Conservation (phyloP, 2,329 filamentous ascomycete genomes). For the Aspergillus sojae region DNA sequence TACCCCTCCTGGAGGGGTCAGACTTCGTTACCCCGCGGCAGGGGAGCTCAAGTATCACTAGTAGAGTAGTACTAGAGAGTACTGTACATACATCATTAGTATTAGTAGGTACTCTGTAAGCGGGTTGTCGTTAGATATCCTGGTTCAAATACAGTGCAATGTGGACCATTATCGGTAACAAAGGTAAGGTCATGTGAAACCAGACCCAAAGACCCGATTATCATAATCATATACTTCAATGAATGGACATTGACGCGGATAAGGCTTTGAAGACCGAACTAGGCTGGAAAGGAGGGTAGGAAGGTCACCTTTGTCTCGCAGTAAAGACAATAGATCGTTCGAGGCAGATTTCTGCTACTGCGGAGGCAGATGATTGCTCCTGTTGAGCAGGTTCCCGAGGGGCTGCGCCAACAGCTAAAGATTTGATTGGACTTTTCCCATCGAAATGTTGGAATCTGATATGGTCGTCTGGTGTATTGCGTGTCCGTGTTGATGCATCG, state of each 20-base stretch:
- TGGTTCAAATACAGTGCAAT: neutral
- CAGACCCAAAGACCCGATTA: neutral
- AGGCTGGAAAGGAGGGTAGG: neutral
- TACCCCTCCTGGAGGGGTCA: neutral
- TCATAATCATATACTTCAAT: neutral
- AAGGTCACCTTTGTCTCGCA: neutral
- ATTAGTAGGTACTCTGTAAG: neutral
- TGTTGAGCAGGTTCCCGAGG: neutral
- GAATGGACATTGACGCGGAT: neutral
- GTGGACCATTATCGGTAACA: neutral
- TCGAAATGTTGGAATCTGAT: neutral
- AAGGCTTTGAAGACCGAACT: neutral
- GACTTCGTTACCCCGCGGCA: neutral
- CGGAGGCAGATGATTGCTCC: neutral
- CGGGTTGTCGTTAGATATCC: neutral
- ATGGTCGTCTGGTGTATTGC: neutral
- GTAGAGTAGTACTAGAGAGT: neutral
- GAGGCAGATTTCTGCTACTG: neutral
- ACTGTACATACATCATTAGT: neutral
- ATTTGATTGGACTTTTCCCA: neutral
- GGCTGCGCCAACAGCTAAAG: neutral
- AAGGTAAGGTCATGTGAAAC: neutral
- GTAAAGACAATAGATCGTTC: neutral
- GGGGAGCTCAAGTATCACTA: neutral
- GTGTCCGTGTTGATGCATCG: slow-evolving; percentile 13